Percentiles rank a stretch among this genome's conserved stretches.
phyloP scores from a whole-genome alignment of 805 yeast genomes.

The Jamesozyma piceae region DNA sequence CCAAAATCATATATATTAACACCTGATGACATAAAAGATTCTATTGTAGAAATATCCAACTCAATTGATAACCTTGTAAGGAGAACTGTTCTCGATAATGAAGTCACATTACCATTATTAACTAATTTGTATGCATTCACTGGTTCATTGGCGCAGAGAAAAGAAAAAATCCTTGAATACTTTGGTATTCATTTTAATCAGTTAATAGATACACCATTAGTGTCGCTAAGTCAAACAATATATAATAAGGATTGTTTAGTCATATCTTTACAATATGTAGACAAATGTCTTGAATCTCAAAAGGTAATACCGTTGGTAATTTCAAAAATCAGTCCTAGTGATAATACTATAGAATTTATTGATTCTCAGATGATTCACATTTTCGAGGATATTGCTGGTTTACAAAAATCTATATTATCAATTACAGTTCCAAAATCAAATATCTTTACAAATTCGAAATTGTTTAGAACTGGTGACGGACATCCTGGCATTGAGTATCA shows the following conservation, averaged over 20 bases:
- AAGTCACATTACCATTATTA: constrained; percentile 1
- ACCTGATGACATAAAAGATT: background rate
- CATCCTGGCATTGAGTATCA: constrained; percentile 2
- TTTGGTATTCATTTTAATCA: background rate
- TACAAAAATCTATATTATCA: constrained; percentile 4
- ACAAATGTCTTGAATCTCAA: constrained; percentile 2
- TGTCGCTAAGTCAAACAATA: constrained; percentile 5
- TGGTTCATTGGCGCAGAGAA: background rate
- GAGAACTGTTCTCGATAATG: constrained; percentile 1
- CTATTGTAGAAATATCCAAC: constrained; percentile 1
- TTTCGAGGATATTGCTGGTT: constrained; percentile 3
- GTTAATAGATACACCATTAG: constrained; percentile 3
- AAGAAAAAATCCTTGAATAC: background rate
- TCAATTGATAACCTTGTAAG: constrained; percentile 4
- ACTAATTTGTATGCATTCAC: no score
- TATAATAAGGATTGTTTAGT: constrained; percentile 6
- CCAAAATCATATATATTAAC: background rate
- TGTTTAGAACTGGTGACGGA: background rate
- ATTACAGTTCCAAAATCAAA: constrained; percentile 2
- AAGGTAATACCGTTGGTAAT: constrained; percentile 6
- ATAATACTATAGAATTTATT: background rate
- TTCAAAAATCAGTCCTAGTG: constrained; percentile 1
- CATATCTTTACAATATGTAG: constrained; percentile 8
- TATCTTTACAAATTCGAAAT: background rate
- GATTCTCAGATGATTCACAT: background rate